Base-by-base conservation (phyloP, 164 flowering plant species). In the Macadamia tetraphylla region DNA sequence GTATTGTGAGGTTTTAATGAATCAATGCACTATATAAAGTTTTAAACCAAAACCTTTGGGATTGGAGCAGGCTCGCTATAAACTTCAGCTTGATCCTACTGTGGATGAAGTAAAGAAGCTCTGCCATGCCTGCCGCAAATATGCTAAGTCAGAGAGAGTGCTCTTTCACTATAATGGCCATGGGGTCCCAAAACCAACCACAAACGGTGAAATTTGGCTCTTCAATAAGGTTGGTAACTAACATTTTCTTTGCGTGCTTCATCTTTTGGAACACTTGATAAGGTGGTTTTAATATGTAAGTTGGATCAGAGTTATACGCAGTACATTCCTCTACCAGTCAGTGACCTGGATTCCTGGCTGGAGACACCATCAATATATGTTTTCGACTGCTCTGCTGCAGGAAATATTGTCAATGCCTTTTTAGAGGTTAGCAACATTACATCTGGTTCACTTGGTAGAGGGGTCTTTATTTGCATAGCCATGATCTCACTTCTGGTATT, bases 301-400 rank as follows among this genome's bases (percentile, higher is more conserved):
- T 46, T 74, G 49, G 15, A 75, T 60, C 83, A 92, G 99, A 90
- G 92, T 71, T 94, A 89, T 71, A 94, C 99, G 0, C 97, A 92
- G 78, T 92, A 94, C 76, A 92, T 94, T 64, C 99, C 99, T 40
- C 75, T 94, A 79, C 91, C 94, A 55, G 72, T 92, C 71, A 83
- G 84, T 80, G 99, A 94, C 60, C 88, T 94, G 58, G 99, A 92
- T 79, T 92, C 97, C 71, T 94, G 98, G 98, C 73, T 94, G 79
- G 86, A 79, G 83, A 88, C 99, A 60, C 99, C 99, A 0, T 94
- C 99, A 11, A 90, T 94, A 56, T 94, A 94, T 81, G 98, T 94
- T n/a, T 89, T 92, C 70, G 99, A 92, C 75, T 95, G 97, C 74
- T 95, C 98, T 81, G 97, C 98, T 76, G 98, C 97, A 71, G 98